Evolutionary conservation across 1,139 yeast species (phyloP).

Genomic region (Sugiyamaella grinbergsii): DNA sequence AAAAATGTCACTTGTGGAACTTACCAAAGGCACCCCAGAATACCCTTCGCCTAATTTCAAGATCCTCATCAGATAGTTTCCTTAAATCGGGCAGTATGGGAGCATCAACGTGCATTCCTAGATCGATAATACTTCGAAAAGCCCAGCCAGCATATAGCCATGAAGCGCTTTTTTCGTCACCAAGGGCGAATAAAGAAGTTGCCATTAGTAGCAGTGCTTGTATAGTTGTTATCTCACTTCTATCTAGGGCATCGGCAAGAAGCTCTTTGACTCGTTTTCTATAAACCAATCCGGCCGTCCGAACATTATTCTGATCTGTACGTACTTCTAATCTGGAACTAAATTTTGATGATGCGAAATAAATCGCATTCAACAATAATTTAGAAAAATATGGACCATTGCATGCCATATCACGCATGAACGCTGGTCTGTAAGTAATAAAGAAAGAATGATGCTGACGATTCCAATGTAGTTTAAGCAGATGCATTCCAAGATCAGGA

Average conservation of each 20-base stretch:
- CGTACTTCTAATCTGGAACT: conserved; percentile 17
- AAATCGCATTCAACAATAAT: conserved; percentile 19
- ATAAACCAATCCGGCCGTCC: conserved; percentile 15
- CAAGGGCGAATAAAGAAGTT: conserved; percentile 13
- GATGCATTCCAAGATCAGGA: conserved; percentile 19
- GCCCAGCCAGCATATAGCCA: conserved; percentile 21
- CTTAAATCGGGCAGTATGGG: conserved; percentile 12
- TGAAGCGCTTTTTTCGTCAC: conserved; percentile 19
- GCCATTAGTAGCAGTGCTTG: conserved; percentile 20
- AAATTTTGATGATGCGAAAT: conserved; percentile 17
- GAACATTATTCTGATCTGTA: conserved; percentile 13
- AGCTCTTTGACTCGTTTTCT: conserved; percentile 14
- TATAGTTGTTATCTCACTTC: conserved; percentile 19
- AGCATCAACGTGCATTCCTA: conserved; percentile 21
- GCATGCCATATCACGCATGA: conserved; percentile 21
- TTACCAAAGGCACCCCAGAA: conserved; percentile 22
- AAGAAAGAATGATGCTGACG: conserved; percentile 21
- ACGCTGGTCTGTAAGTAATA: conserved; percentile 19
- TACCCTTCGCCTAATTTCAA: conserved; percentile 20
- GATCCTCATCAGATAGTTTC: conserved; percentile 17
- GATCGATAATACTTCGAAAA: conserved; percentile 11
- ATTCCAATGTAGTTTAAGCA: conserved; percentile 20
- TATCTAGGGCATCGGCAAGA: conserved; percentile 15
- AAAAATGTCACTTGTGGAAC: neutral
- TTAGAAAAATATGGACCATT: conserved; percentile 19